Evolutionary conservation across 2,329 filamentous ascomycete genomes (phyloP), one percentile per base, ranked within the genome.

Genomic region (Lecanosticta acicola): DNA sequence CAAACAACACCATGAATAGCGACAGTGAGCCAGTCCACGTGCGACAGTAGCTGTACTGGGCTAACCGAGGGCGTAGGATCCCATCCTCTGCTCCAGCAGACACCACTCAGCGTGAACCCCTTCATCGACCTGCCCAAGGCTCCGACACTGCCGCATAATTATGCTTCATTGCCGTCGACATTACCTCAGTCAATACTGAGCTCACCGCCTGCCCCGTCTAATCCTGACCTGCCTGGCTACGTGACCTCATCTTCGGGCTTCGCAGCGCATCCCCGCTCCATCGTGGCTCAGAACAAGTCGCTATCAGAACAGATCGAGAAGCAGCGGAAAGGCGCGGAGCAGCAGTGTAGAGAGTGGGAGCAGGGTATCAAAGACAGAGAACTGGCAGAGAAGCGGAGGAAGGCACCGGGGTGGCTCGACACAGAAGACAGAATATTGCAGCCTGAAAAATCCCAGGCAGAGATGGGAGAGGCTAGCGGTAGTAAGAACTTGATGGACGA

Each of bases 121-220:
- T 96, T 96, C 72, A 81, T 97, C 59, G 85, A 84, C 49, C 83
- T 98, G 24, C 93, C 93, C 9, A 84, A 87, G 21, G 85, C 91
- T 19, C 86, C 90, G 16, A 95, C 90, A 0, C 80, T 98, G 5
- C 91, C 93, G 18, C 97, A 97, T 73, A 94, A 88, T 58, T 97
- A 96, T 77, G 91, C 90, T 65, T 78, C 82, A 9, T 84, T 97
- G 63, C 87, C 91, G 0, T 91, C 88, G 1, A 85, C 88, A 2
- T 79, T 97, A 0, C 91, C 93, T 0, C 81, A 81, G 1, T 85
- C 86, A 1, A 76, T 80, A 26, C 78, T 81, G 5, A 75, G 76
- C 48, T 71, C 46, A 61, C 51, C 54, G 16, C 67, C 60, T 55
- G 68, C 62, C 47, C 60, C 56, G 46, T 65, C 50, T 50, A 63